Evolutionary conservation across 768 basidiomycete genomes (phyloP), one percentile per base, ranked within the genome.

Genomic region (Boletus fagicola): DNA sequence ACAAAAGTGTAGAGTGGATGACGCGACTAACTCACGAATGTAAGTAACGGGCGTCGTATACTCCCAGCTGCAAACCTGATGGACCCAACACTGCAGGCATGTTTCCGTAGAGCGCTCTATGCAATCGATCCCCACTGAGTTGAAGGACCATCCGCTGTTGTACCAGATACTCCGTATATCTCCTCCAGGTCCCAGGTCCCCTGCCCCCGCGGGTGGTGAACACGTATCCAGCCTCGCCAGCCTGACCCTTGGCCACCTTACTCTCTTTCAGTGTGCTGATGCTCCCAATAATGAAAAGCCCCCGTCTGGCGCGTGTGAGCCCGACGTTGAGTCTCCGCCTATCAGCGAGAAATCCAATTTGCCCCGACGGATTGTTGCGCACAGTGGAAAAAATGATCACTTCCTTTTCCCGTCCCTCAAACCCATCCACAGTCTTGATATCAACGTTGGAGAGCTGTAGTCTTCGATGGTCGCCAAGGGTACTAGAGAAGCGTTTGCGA

Each of bases 391-490:
- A 94, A 43, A 97, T 80, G 60, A 97, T 90, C 42, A 96, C 84
- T 31, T 92, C 88, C 75, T 96, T 96, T 76, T 97, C 92, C 45
- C 92, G 81, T 13, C 94, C 94, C 71, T 97, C 92, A 70, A 95
- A 97, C 20, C 94, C 94, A 64, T 97, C 94, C 15, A 97, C 94
- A 0, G 94, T 96, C 75, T 90, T 92, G 65, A 96, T 82, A 71
- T 96, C 94, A 51, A 97, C 80, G 51, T 81, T 70, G 0, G 74
- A 66, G 8, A 92, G 70, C 61, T 94, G 85, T 73, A 81, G 76
- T 20, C 79, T 84, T 26, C 92, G 84, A 46, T 79, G 79, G 15
- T 79, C 72, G 22, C 92, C 93, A 24, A 95, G 77, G 0, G 83
- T 78, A 7, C 72, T 66, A 39, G 73, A 70, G 68, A 93, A 88